A percentile compares a stretch with the other conserved stretches of the same genome.
Conservation (phyloP, 2,329 filamentous ascomycete genomes). For the Penicillium sp. region DNA sequence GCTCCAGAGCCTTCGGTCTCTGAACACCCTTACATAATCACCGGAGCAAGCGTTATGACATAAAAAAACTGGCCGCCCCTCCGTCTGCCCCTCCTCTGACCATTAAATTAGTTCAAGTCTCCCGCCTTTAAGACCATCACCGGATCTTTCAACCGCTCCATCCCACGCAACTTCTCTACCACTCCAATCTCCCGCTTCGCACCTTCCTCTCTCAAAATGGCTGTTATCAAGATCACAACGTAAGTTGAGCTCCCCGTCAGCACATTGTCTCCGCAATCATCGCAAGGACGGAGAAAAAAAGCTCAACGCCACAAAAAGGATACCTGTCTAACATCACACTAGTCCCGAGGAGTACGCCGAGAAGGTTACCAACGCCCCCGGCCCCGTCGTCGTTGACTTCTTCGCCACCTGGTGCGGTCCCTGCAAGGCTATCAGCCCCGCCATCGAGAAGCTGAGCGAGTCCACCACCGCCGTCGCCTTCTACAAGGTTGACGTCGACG, state of each 20-base stretch:
- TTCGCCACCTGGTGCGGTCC: conserved; percentile 92
- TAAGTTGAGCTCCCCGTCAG: conserved; percentile 16
- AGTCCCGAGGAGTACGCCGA: conserved; percentile 61
- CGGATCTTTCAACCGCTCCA: conserved; percentile 29
- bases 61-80: conserved; percentile 28
- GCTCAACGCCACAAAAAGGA: neutral
- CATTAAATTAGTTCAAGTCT: conserved; percentile 15
- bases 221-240: conserved; percentile 28
- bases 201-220: conserved; percentile 25
- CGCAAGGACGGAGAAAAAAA: neutral
- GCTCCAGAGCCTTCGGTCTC: conserved; percentile 19
- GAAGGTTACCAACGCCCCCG: conserved; percentile 49
- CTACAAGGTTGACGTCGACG: conserved; percentile 89
- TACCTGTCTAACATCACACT: neutral
- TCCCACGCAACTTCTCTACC: conserved; percentile 14
- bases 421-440: conserved; percentile 86
- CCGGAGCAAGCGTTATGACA: conserved; percentile 33
- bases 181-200: conserved; percentile 22
- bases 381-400: conserved; percentile 76
- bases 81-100: conserved; percentile 11
- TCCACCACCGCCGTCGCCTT: conserved; percentile 67
- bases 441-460: conserved; percentile 65
- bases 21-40: conserved; percentile 30
- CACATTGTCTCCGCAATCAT: neutral
- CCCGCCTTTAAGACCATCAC: conserved; percentile 10